Conservation (phyloP, 2,329 filamentous ascomycete species). For the Diaporthe amygdali region DNA sequence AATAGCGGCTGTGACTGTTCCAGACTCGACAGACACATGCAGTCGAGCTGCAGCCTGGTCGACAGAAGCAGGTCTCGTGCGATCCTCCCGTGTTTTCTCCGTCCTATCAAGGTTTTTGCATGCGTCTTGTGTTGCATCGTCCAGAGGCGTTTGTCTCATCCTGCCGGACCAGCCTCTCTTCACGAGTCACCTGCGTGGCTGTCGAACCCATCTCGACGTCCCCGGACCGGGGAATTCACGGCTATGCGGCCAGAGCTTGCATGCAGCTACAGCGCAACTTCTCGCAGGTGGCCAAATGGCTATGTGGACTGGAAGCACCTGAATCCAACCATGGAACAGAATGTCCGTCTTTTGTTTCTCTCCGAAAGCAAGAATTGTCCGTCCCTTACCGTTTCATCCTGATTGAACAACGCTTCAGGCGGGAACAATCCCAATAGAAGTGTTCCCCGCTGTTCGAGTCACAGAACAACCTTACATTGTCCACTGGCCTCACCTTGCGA, state of each 20-base stretch:
- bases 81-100: slow-evolving; percentile 1
- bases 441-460: background rate
- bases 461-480: background rate
- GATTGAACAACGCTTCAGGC: background rate
- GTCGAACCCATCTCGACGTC: background rate
- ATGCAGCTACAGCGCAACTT: background rate
- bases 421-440: background rate
- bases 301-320: background rate
- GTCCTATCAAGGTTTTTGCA: slow-evolving; percentile 11
- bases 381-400: background rate
- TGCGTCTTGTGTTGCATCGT: slow-evolving; percentile 13
- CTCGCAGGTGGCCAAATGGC: background rate
- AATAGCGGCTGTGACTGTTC: slow-evolving; percentile 1
- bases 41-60: slow-evolving; percentile 17
- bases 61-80: slow-evolving; percentile 10
- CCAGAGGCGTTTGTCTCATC: slow-evolving; percentile 19
- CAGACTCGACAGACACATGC: slow-evolving; percentile 14
- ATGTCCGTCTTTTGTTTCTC: background rate
- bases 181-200: slow-evolving; percentile 6
- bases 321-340: background rate
- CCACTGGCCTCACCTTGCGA: background rate
- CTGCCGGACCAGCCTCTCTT: slow-evolving; percentile 11
- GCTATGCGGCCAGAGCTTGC: background rate
- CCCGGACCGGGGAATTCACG: slow-evolving; percentile 7
- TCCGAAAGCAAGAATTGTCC: background rate